A percentile compares a stretch with the other conserved stretches of the same genome.
Conservation (phyloP, 192 early-diverging fungal species). For the Chytriomyces confervae region DNA sequence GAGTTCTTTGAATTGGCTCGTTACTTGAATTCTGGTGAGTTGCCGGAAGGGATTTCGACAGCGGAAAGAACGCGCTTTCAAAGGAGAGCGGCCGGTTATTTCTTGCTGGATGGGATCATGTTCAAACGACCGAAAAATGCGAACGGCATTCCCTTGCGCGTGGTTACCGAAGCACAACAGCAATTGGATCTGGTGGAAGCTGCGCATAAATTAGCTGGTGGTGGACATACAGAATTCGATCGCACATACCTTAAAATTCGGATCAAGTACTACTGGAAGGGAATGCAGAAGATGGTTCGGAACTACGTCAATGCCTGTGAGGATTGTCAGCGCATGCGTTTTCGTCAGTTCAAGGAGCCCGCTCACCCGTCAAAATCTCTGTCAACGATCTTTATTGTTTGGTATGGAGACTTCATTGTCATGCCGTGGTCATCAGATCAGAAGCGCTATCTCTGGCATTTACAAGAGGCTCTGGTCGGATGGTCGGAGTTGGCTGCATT, state of each 20-base stretch:
- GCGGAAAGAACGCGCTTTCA: not conserved
- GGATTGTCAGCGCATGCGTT: not conserved
- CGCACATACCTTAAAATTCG: not conserved
- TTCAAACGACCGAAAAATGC: not conserved
- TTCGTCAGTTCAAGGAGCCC: not conserved
- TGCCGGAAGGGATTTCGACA: not conserved
- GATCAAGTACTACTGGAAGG: not conserved
- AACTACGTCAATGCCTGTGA: not conserved
- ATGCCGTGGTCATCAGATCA: not conserved
- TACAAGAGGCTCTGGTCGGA: not conserved
- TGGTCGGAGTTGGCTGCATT: constrained; percentile 2
- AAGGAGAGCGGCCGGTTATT: not conserved
- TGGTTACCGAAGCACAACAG: not conserved
- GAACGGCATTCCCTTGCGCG: not conserved
- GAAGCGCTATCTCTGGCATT: not conserved
- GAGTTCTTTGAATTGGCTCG: not conserved
- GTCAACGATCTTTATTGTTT: not conserved
- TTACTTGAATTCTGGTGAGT: not conserved
- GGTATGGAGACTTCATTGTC: not conserved
- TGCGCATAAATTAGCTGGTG: not conserved
- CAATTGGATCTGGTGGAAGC: not conserved
- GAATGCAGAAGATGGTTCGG: not conserved
- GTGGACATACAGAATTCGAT: not conserved
- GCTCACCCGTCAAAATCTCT: not conserved
- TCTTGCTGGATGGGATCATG: not conserved